phyloP scores from a whole-genome alignment of 179 eudicot species.

The Heliamphora pulchella region DNA sequence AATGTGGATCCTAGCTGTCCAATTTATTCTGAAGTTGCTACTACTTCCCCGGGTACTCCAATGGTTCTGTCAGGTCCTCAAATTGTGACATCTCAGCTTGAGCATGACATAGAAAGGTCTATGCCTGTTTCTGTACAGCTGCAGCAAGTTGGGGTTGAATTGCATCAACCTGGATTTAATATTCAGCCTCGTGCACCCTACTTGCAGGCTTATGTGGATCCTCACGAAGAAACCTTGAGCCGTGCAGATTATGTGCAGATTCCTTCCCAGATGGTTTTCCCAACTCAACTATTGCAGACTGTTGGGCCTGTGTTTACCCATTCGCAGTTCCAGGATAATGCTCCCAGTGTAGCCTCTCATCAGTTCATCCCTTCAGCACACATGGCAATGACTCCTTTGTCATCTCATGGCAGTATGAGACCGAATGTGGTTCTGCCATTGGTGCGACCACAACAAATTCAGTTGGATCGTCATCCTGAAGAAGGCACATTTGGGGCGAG shows the following conservation, averaged over 20 bases:
- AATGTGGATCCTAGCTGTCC: conserved; percentile 25
- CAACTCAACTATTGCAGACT: conserved; percentile 42
- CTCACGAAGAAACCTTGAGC: conserved; percentile 46
- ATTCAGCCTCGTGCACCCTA: conserved; percentile 40
- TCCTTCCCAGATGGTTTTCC: conserved; percentile 56
- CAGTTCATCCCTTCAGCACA: conserved; percentile 51
- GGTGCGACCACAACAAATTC: conserved; percentile 31
- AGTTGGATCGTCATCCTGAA: conserved; percentile 26
- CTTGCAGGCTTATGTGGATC: conserved; percentile 48
- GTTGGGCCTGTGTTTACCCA: conserved; percentile 51
- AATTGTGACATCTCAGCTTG: conserved; percentile 27
- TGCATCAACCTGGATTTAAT: conserved; percentile 35
- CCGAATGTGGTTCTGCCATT: conserved; percentile 32
- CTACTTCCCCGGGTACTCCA: conserved; percentile 33
- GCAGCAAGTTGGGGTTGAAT: conserved; percentile 31
- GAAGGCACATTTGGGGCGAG: conserved; percentile 32
- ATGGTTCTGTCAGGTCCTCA: conserved; percentile 26
- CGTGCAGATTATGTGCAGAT: conserved; percentile 40
- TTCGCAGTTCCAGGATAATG: conserved; percentile 42
- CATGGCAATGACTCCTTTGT: conserved; percentile 44
- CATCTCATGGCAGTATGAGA: conserved; percentile 50
- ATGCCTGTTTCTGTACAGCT: conserved; percentile 34
- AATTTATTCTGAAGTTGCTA: conserved; percentile 30
- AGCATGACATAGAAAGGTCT: conserved; percentile 43
- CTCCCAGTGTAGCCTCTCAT: conserved; percentile 36